Conservation (phyloP, 2,329 filamentous ascomycete species). For the Fusarium sp. region DNA sequence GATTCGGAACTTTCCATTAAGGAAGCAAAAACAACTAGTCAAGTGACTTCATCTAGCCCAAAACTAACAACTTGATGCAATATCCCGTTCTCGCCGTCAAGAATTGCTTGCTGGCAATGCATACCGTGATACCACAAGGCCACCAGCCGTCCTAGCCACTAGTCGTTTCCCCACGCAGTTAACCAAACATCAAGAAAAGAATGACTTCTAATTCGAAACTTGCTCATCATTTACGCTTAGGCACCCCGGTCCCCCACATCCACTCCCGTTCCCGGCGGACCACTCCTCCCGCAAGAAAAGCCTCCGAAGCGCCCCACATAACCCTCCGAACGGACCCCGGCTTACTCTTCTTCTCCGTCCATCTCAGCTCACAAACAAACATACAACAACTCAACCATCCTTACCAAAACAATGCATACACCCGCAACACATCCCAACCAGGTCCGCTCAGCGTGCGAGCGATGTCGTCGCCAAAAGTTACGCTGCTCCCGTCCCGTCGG, state of each 20-base stretch:
- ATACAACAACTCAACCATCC: background rate
- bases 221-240: background rate
- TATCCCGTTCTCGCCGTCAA: background rate
- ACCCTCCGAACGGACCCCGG: slow-evolving; percentile 38
- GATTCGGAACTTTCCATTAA: background rate
- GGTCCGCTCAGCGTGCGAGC: slow-evolving; percentile 53
- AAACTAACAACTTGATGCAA: background rate
- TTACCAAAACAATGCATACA: slow-evolving; percentile 36
- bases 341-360: background rate
- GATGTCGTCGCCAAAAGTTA: slow-evolving; percentile 54
- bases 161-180: background rate
- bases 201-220: background rate
- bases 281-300: slow-evolving; percentile 16
- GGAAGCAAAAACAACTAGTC: background rate
- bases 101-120: background rate
- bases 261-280: slow-evolving; percentile 4
- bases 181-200: background rate
- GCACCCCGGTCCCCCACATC: background rate
- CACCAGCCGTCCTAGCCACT: background rate
- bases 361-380: background rate
- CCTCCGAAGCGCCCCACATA: slow-evolving; percentile 39
- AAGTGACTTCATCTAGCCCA: background rate
- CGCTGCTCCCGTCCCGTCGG: slow-evolving; percentile 50
- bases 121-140: background rate
- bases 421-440: slow-evolving; percentile 50